Evolutionary conservation across 345 rosid genomes (phyloP).

Genomic region (Boechera retrofracta): DNA sequence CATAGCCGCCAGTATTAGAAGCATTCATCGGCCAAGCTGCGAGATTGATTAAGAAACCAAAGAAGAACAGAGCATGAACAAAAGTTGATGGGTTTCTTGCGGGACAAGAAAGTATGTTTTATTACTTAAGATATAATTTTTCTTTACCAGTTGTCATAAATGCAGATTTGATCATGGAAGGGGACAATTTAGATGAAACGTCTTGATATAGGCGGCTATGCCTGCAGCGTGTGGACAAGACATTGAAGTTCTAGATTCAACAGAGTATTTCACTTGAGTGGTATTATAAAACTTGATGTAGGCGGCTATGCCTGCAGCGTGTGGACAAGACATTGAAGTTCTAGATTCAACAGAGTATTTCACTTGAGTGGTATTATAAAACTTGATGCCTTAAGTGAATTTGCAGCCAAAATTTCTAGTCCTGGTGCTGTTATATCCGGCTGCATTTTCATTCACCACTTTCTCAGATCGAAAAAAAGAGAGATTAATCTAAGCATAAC

Average conservation of each 20-base stretch:
- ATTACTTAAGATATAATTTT: background rate
- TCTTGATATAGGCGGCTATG: constrained; percentile 47
- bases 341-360: constrained; percentile 48
- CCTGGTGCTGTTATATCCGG: constrained; percentile 57
- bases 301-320: constrained; percentile 52
- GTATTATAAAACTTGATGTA: constrained; percentile 34
- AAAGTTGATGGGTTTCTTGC: background rate
- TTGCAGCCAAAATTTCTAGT: constrained; percentile 51
- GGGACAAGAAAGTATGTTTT: background rate
- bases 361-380: constrained; percentile 30
- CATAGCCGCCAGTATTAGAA: background rate
- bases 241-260: constrained; percentile 60
- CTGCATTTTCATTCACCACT: constrained; percentile 37
- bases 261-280: constrained; percentile 34
- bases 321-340: constrained; percentile 66
- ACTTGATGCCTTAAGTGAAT: constrained; percentile 20
- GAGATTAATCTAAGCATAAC: background rate
- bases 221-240: constrained; percentile 60
- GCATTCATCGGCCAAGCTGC: constrained; percentile 51
- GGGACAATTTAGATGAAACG: constrained; percentile 57
- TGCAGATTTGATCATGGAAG: constrained; percentile 61
- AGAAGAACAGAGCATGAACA: constrained; percentile 8
- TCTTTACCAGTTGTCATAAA: constrained; percentile 60
- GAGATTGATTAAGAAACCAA: background rate
- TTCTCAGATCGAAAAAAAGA: background rate